Base-by-base conservation (phyloP, 164 flowering plant genomes). In the Saururus chinensis region DNA sequence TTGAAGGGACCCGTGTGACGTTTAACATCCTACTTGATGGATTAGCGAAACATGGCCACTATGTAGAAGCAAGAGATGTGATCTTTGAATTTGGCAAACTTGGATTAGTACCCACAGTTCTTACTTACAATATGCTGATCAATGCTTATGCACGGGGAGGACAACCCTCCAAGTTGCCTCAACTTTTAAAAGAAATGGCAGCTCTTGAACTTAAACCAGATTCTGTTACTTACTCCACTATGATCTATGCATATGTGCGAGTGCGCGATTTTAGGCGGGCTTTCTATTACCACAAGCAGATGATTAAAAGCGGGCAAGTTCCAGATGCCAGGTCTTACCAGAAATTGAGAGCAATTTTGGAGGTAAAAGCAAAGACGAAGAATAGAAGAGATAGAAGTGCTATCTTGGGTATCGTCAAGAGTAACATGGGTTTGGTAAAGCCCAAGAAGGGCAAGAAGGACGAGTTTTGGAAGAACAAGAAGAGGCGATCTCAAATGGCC, bases 81-180 rank as follows among this genome's bases (percentile, higher is more conserved):
- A 74, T 92, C 7, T 79, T 75, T 61, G 96, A 89, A 67, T 89
- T 84, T 67, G 89, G 85, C 62, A 89, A 75, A 76, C 71, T 82
- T 57, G 96, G 98, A 7, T 60, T 82, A 54, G 81, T 73, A 45
- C 93, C 96, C 58, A 84, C 90, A 16, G 83, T 92, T 56, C 78
- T 89, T 86, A 88, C 96, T 51, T 92, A 86, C 73, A 92, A 92
- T 66, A 89, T 92, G 92, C 75, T 89, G 67, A 86, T 88, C 76
- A 92, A 92, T 76, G 96, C 96, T 40, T 88, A 89, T 77, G 98
- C 93, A 45, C 77, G 96, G 53, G 98, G 96, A 70, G 96, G 93
- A 58, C 89, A 84, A 69, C 81, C 86, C 62, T 73, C 74, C 19
- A 89, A 81, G 78, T 56, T 92, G 76, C 96, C 98, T 7, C 87